Percentiles rank a stretch among this genome's conserved stretches.
These are phyloP conservation scores for Aspergillus brunneoviolaceus DNA, from an alignment of 2,329 filamentous ascomycete species.

Conservation along the genomic window DNA sequence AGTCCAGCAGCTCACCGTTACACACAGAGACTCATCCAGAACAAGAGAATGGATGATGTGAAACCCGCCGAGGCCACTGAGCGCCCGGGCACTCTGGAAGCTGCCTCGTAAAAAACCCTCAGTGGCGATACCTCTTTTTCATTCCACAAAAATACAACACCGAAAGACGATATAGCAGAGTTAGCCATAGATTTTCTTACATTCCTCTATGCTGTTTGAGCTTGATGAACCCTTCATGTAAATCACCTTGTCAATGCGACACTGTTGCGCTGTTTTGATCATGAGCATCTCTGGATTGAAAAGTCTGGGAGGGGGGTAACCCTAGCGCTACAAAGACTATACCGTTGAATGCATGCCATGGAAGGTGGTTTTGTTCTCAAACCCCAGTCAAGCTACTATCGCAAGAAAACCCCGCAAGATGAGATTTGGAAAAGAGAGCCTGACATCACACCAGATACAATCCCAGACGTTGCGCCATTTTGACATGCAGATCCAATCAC, in stretches of 20 bases:
- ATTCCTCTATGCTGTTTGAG: slow-evolving; percentile 1
- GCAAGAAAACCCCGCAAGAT: neutral
- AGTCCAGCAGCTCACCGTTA: slow-evolving; percentile 17
- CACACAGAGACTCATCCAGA: slow-evolving; percentile 44
- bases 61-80: slow-evolving; percentile 44
- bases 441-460: neutral
- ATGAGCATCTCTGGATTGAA: neutral
- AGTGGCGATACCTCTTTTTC: neutral
- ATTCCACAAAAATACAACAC: neutral
- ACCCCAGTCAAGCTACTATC: neutral
- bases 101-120: slow-evolving; percentile 23
- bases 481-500: neutral
- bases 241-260: neutral
- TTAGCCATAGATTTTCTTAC: slow-evolving; percentile 15
- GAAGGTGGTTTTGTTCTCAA: neutral
- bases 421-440: neutral
- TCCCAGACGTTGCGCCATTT: neutral
- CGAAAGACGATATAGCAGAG: slow-evolving; percentile 15
- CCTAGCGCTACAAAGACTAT: neutral
- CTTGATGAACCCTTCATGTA: neutral
- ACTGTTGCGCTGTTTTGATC: neutral
- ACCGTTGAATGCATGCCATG: neutral
- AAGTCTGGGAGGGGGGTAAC: neutral
- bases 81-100: slow-evolving; percentile 43
- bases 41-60: slow-evolving; percentile 40